phyloP scores from a whole-genome alignment of 2,329 filamentous ascomycete species.

The Neofusicoccum laricinum region DNA sequence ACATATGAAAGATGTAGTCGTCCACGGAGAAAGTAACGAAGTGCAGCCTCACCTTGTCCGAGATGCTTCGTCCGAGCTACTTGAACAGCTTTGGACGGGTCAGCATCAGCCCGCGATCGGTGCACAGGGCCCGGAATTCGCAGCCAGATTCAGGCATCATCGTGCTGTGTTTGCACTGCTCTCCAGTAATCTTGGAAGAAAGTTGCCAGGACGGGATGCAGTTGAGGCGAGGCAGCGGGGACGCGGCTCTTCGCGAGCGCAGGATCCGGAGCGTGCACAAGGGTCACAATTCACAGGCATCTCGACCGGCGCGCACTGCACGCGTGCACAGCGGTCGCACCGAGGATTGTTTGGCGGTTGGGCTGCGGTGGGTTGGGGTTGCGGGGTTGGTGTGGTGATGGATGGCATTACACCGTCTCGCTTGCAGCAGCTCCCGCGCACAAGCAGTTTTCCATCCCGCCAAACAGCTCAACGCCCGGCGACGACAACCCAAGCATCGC shows the following conservation, averaged over 20 bases:
- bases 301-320: not conserved
- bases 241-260: not conserved
- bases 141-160: too few relatives aligned
- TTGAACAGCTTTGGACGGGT: too few relatives aligned
- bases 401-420: slow-evolving; percentile 15
- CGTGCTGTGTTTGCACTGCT: too few relatives aligned
- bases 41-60: too few relatives aligned
- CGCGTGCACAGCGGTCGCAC: not conserved
- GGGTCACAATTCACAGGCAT: not conserved
- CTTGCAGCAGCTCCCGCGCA: slow-evolving; percentile 12
- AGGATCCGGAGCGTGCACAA: not conserved
- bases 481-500: slow-evolving; percentile 22
- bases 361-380: not conserved
- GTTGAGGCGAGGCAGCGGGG: not conserved
- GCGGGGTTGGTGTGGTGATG: slow-evolving; percentile 12
- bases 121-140: too few relatives aligned
- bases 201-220: not conserved
- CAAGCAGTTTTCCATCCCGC: slow-evolving; percentile 16
- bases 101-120: too few relatives aligned
- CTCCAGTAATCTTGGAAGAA: too few relatives aligned
- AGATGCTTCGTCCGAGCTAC: too few relatives aligned
- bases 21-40: too few relatives aligned
- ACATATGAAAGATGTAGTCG: too few relatives aligned
- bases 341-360: not conserved
- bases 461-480: slow-evolving; percentile 15